phyloP scores from a whole-genome alignment of 306 rosid genomes.

The Corylus avellana region DNA sequence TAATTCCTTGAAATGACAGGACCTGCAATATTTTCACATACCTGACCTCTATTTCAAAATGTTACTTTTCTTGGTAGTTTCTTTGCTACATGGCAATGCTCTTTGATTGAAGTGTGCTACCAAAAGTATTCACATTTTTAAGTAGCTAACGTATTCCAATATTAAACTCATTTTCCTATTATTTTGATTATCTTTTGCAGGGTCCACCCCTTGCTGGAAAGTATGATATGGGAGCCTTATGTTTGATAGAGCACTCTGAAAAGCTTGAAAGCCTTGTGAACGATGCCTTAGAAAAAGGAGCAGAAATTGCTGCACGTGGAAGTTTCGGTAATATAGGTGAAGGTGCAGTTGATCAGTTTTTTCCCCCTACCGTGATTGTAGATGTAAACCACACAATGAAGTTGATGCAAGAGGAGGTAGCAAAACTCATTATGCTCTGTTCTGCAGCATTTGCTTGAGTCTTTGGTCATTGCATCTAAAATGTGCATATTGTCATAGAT shows the following conservation, averaged over 20 bases:
- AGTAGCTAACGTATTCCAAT: background rate
- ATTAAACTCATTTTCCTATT: constrained; percentile 2
- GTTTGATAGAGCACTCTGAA: constrained; percentile 94
- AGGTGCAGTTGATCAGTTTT: constrained; percentile 92
- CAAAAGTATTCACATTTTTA: background rate
- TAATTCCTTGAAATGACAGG: background rate
- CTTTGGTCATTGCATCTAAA: constrained; percentile 2
- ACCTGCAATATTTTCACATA: background rate
- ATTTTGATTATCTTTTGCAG: constrained; percentile 44
- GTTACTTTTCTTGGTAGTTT: background rate
- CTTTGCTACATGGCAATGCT: background rate
- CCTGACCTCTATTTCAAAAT: background rate
- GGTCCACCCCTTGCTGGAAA: constrained; percentile 88
- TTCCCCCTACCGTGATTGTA: constrained; percentile 81
- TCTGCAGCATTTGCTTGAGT: constrained; percentile 5
- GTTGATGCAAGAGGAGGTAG: constrained; percentile 99
- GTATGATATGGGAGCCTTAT: constrained; percentile 95
- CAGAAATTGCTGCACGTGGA: constrained; percentile 88
- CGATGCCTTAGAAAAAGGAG: constrained; percentile 90
- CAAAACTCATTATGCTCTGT: constrained; percentile 21
- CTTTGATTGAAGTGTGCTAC: background rate
- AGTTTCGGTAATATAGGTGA: constrained; percentile 82
- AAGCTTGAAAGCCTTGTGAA: constrained; percentile 79
- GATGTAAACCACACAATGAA: constrained; percentile 89
- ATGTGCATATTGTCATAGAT: constrained; percentile 3